These are phyloP conservation scores for Lepidium didymum DNA, from an alignment of 345 rosid species.

Conservation along the genomic window DNA sequence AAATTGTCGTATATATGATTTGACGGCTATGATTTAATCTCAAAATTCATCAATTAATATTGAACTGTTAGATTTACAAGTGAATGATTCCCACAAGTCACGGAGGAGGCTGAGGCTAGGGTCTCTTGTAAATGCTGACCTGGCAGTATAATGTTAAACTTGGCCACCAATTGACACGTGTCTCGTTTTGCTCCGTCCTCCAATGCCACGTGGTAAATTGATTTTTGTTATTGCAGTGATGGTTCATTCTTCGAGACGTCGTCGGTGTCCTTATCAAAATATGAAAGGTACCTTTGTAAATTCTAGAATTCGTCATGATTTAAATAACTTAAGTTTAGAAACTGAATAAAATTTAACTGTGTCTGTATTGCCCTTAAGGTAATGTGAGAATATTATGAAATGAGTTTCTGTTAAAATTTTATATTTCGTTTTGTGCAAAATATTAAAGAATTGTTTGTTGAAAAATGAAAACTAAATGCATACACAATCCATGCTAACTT, in stretches of 20 bases:
- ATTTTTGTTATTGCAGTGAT: neutral
- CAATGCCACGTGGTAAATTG: neutral
- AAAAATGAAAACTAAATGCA: neutral
- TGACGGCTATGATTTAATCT: neutral
- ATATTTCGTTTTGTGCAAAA: neutral
- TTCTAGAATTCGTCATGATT: neutral
- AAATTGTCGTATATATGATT: constrained; percentile 3
- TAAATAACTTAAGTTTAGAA: neutral
- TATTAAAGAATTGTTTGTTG: neutral
- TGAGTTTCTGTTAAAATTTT: neutral
- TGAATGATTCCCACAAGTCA: constrained; percentile 22
- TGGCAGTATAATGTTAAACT: neutral
- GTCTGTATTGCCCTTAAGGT: neutral
- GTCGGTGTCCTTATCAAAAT: constrained; percentile 21
- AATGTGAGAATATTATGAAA: neutral
- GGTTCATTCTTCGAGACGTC: constrained; percentile 8
- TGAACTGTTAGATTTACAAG: neutral
- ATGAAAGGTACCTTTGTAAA: neutral
- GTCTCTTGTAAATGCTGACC: neutral
- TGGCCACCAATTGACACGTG: constrained; percentile 12
- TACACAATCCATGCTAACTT: neutral
- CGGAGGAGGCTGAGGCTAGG: neutral
- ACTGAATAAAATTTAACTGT: neutral
- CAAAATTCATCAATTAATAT: neutral
- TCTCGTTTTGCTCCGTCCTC: neutral